Evolutionary conservation across 495 filamentous ascomycete genomes (phyloP).

Genomic region (Lophiostoma macrostomum): DNA sequence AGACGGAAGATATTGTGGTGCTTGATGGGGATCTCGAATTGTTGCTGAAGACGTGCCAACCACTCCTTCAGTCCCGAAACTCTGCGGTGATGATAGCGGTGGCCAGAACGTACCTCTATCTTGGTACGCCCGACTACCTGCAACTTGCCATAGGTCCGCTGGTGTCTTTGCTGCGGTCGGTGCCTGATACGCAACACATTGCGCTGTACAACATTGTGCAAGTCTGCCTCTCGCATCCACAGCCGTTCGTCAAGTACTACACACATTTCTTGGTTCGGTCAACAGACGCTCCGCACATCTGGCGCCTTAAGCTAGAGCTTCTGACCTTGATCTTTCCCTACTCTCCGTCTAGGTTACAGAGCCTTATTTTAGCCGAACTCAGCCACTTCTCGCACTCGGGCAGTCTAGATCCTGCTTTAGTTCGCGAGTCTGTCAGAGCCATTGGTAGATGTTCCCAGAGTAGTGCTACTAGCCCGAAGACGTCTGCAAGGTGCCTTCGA

Average conservation of each 20-base stretch:
- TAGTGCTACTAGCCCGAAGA: conserved; percentile 45
- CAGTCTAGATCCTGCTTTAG: conserved; percentile 65
- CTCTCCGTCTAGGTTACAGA: conserved; percentile 68
- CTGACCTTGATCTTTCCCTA: conserved; percentile 87
- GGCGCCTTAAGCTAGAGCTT: conserved; percentile 86
- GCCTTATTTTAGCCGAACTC: conserved; percentile 83
- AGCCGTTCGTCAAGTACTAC: conserved; percentile 75
- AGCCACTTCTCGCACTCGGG: conserved; percentile 79
- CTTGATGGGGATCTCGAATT: conserved; percentile 82
- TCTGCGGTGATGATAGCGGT: conserved; percentile 88
- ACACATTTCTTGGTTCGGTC: conserved; percentile 83
- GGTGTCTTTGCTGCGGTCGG: conserved; percentile 75
- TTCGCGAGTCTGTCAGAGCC: conserved; percentile 83
- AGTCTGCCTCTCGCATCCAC: conserved; percentile 69
- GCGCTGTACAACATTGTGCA: conserved; percentile 91
- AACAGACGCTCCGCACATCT: conserved; percentile 77
- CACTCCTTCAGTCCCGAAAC: conserved; percentile 88
- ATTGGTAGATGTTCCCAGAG: conserved; percentile 88
- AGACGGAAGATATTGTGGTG: conserved; percentile 51
- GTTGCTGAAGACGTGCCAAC: conserved; percentile 72
- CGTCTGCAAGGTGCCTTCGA: conserved; percentile 64
- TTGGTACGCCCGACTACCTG: conserved; percentile 74
- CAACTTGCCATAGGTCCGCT: conserved; percentile 72
- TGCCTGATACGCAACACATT: conserved; percentile 81
- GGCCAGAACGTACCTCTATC: conserved; percentile 75